Evolutionary conservation across 257 asterid species (phyloP), one percentile per base, ranked within the genome.

Genomic region (Striga asiatica): DNA sequence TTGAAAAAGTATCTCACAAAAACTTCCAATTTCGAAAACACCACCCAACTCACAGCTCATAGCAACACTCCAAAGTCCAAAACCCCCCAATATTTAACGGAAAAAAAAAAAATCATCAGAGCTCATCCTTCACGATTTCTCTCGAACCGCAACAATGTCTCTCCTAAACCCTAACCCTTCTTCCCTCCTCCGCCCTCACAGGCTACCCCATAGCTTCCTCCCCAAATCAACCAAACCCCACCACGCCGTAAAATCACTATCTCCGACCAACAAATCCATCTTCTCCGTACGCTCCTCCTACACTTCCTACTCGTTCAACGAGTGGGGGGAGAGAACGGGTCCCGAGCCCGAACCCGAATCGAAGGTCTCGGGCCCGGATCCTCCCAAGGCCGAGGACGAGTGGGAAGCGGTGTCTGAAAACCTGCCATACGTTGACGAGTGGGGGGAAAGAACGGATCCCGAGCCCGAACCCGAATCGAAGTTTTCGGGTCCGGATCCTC

Each of bases 401-500:
- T n/a, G n/a, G n/a, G 61, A 47, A 16, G 1, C 68, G 56, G 56
- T 47, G 45, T 3, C 70, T 42, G 53, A 49, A 35, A 58, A 73
- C 3, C 78, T 83, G 1, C 23, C 65, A 2, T 16, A 66, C 27
- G 72, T 50, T 0, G 97, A 89, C 49, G 98, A 86, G 68, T 86
- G 91, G 96, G 98, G 93, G 0, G 96, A 91, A 54, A 80, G 81
- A 35, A 13, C 95, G 16, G 86, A 59, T 21, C 78, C 84, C 0
- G 92, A 83, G 25, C 74, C 84, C 18, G 80, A 79, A 16, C 80
- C 93, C 1, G 3, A 41, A 0, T 58, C 82, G 46, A 75, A 41
- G 50, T 67, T 80, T 62, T 49, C 84, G 5, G 84, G 22, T 32
- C 31, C 83, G 58, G 96, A 81, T 60, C 94, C 97, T 58, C 80